These are phyloP conservation scores for Helotiales sp. DNA, from an alignment of 2,329 filamentous ascomycete species.

Conservation along the genomic window DNA sequence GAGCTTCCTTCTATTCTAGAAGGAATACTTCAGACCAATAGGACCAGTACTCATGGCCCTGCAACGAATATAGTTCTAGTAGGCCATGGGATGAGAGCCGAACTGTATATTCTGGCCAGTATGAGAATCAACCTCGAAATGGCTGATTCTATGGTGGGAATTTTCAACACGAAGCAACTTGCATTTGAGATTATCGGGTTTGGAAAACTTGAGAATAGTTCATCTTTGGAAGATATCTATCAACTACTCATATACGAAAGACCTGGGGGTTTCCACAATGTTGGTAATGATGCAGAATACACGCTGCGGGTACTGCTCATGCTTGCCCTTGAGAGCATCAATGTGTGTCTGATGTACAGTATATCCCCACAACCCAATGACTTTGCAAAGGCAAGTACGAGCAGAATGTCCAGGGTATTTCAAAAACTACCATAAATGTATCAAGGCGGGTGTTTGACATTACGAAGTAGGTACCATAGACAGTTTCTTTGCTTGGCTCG, in stretches of 20 bases:
- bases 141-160: not conserved
- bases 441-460: no score
- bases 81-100: not conserved
- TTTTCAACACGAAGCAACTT: conserved; percentile 5
- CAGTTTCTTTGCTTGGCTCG: no score
- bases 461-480: no score
- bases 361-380: not conserved
- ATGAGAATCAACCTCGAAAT: not conserved
- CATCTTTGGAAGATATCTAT: not conserved
- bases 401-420: not conserved
- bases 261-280: not conserved
- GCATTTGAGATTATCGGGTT: conserved; percentile 2
- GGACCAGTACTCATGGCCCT: not conserved
- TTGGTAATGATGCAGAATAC: conserved; percentile 5
- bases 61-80: not conserved
- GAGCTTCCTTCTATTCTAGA: not conserved
- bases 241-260: not conserved
- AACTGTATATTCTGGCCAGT: not conserved
- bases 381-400: not conserved
- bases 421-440: not conserved
- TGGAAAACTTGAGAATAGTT: not conserved
- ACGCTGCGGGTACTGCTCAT: not conserved
- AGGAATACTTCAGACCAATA: not conserved
- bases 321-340: not conserved
- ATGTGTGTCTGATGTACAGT: not conserved